Evolutionary conservation across 108 stramenopile genomes (phyloP).

Genomic region (Seminavis robusta): DNA sequence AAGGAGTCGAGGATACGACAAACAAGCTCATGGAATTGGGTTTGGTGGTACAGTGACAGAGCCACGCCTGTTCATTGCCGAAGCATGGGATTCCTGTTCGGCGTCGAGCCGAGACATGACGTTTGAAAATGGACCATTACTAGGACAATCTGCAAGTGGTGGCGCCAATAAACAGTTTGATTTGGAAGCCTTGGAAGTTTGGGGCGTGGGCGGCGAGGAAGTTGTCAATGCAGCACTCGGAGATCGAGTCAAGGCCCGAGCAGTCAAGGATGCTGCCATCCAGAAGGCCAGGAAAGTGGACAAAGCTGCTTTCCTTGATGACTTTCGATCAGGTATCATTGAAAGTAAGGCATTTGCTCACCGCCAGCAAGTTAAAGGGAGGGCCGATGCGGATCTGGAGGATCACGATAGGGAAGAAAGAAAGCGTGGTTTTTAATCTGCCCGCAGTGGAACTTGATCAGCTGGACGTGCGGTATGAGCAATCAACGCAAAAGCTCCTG

Average conservation of each 20-base stretch:
- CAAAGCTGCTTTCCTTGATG: constrained; percentile 77
- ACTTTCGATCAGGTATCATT: constrained; percentile 72
- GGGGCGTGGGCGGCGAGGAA: constrained; percentile 74
- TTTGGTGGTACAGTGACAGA: constrained; percentile 70
- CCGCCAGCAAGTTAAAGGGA: constrained; percentile 55
- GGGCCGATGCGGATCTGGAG: constrained; percentile 32
- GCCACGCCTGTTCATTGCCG: constrained; percentile 72
- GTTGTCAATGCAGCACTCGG: constrained; percentile 59
- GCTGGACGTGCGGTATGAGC: too few species aligned
- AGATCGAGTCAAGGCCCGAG: constrained; percentile 43
- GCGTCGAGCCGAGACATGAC: constrained; percentile 61
- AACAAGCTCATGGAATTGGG: constrained; percentile 80
- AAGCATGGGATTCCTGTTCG: constrained; percentile 62
- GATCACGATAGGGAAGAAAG: constrained; percentile 5
- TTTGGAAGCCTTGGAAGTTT: constrained; percentile 71
- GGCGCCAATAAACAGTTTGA: constrained; percentile 29
- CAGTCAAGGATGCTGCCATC: constrained; percentile 50
- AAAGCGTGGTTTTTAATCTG: too few species aligned
- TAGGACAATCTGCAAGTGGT: constrained; percentile 6
- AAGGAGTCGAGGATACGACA: constrained; percentile 73
- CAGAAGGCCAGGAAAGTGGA: constrained; percentile 70
- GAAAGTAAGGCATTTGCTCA: constrained; percentile 73
- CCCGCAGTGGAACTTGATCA: too few species aligned
- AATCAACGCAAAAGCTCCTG: too few species aligned
- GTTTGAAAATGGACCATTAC: constrained; percentile 64